Conservation (phyloP, 192 early-diverging fungal species). For the Coemansia sp. region DNA sequence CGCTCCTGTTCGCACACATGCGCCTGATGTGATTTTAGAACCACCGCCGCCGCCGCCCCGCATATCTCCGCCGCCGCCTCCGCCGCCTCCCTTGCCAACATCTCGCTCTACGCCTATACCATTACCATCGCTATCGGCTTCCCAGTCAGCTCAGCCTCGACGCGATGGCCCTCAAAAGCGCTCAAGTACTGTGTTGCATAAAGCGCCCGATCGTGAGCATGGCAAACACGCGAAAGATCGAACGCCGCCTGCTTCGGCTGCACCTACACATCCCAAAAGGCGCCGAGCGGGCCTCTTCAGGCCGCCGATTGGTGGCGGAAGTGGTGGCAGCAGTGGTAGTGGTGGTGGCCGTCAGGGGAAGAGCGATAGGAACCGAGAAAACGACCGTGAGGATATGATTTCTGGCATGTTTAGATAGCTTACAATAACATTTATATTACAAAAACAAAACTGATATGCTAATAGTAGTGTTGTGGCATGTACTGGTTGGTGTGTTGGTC, state of each 20-base stretch:
- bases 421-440: too few relatives aligned
- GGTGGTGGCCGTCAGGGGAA: conserved; percentile 2
- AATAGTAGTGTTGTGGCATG: not conserved
- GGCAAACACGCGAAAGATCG: not conserved
- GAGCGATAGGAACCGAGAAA: not conserved
- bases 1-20: not conserved
- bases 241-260: not conserved
- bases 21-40: not conserved
- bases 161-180: not conserved
- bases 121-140: not conserved
- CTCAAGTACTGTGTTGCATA: not conserved
- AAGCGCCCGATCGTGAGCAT: not conserved
- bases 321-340: not conserved
- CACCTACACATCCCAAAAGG: conserved; percentile 7
- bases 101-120: not conserved
- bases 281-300: conserved; percentile 24
- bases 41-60: not conserved
- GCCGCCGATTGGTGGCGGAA: not conserved
- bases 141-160: not conserved
- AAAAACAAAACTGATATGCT: not conserved
- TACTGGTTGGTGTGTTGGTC: too few relatives aligned
- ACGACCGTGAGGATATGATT: conserved; percentile 29
- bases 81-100: not conserved
- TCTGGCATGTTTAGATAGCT: conserved; percentile 19
- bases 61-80: not conserved